Evolutionary conservation across 2,329 filamentous ascomycete species (phyloP).

Genomic region (Daldinia eschscholtzii): DNA sequence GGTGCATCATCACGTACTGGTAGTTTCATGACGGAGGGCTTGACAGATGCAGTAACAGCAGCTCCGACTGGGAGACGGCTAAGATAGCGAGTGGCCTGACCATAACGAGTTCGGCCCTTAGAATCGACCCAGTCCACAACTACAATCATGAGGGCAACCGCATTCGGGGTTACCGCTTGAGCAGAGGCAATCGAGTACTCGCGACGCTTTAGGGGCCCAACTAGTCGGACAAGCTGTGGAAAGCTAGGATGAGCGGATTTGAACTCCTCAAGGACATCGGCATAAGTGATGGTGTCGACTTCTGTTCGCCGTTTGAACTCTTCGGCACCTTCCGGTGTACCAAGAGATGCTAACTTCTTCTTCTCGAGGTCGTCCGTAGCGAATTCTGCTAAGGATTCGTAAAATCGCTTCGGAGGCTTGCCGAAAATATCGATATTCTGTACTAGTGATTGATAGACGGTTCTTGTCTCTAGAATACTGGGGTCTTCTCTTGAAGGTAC

Average conservation of each 20-base stretch:
- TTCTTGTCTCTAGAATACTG: constrained; percentile 83
- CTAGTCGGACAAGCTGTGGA: constrained; percentile 88
- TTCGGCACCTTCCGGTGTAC: constrained; percentile 80
- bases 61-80: constrained; percentile 80
- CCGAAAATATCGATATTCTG: constrained; percentile 98
- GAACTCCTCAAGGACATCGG: constrained; percentile 91
- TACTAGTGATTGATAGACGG: constrained; percentile 88
- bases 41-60: constrained; percentile 90
- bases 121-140: constrained; percentile 96
- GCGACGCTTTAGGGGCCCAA: constrained; percentile 91
- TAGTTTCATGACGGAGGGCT: constrained; percentile 99
- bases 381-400: constrained; percentile 89
- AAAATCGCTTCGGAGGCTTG: constrained; percentile 97
- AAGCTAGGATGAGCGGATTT: constrained; percentile 88
- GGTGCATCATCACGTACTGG: constrained; percentile 87
- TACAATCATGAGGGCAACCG: constrained; percentile 95
- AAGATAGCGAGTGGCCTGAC: constrained; percentile 93
- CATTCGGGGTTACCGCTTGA: constrained; percentile 90
- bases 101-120: constrained; percentile 87
- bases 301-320: constrained; percentile 95
- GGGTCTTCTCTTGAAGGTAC: constrained; percentile 87
- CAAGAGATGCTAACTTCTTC: constrained; percentile 81
- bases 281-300: constrained; percentile 90
- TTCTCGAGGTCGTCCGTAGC: constrained; percentile 86
- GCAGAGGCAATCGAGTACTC: constrained; percentile 99